Conservation (phyloP, 2,329 filamentous ascomycete genomes). For the Calonectria leucothoes region DNA sequence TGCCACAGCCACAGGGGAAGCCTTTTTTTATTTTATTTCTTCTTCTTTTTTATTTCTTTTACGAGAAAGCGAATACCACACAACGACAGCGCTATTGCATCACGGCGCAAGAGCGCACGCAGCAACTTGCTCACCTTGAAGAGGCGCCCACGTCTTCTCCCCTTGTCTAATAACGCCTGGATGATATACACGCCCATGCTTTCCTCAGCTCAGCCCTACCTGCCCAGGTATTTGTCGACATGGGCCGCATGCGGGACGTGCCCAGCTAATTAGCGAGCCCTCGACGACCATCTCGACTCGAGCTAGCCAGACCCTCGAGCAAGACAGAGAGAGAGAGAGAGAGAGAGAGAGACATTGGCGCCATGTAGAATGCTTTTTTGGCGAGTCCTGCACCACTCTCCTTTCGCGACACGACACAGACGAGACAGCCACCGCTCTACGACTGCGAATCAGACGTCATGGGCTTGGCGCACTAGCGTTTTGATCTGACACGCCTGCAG, state of each 20-base stretch:
- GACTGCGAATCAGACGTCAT: background rate
- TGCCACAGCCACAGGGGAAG: background rate
- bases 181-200: background rate
- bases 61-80: background rate
- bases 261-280: background rate
- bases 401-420: background rate
- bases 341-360: background rate
- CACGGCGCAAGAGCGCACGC: no score
- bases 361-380: background rate
- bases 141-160: background rate
- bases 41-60: background rate
- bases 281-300: background rate
- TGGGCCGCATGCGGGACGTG: background rate
- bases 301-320: background rate
- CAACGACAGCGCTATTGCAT: no score
- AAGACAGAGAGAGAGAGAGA: background rate
- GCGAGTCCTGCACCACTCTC: background rate
- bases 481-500: background rate
- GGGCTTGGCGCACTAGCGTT: background rate
- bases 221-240: no score
- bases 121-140: background rate
- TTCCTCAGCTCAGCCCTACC: background rate
- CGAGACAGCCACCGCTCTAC: background rate
- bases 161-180: background rate
- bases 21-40: background rate